Conservation (phyloP, 768 basidiomycete species). For the Kwoniella sp. region DNA sequence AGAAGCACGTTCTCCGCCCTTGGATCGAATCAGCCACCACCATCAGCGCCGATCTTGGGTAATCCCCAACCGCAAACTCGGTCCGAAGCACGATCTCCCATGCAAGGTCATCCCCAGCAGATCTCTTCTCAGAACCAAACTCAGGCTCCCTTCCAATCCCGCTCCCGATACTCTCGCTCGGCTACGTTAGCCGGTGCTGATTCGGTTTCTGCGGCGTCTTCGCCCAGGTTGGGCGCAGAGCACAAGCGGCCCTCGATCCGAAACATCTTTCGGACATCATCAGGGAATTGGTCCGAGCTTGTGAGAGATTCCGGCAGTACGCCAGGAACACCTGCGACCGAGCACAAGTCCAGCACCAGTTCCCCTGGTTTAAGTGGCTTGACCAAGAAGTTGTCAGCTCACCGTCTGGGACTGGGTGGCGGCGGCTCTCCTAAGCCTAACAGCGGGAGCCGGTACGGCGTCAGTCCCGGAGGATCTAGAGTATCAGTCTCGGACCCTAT, state of each 20-base stretch:
- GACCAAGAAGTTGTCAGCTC: constrained; percentile 14
- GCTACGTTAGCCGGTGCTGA: not conserved
- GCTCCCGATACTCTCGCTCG: not conserved
- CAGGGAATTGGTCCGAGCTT: constrained; percentile 47
- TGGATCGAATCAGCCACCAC: not conserved
- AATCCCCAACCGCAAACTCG: not conserved
- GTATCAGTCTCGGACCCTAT: constrained; percentile 21
- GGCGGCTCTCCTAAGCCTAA: not conserved
- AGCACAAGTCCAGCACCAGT: not conserved
- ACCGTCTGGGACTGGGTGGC: constrained; percentile 9
- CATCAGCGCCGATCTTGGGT: not conserved
- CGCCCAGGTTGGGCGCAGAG: constrained; percentile 5
- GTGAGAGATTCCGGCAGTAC: constrained; percentile 13
- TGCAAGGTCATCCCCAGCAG: not conserved
- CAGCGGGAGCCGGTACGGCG: not conserved
- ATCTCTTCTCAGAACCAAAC: not conserved
- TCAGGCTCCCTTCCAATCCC: not conserved
- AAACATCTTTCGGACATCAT: constrained; percentile 43
- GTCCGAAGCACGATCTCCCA: not conserved
- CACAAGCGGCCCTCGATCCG: constrained; percentile 34
- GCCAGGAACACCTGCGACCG: not conserved
- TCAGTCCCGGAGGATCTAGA: not conserved
- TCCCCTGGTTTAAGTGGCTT: constrained; percentile 4
- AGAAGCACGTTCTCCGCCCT: constrained; percentile 21
- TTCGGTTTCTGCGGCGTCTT: not conserved